phyloP scores from a whole-genome alignment of 345 rosid genomes.

The Toxicodendron radicans region DNA sequence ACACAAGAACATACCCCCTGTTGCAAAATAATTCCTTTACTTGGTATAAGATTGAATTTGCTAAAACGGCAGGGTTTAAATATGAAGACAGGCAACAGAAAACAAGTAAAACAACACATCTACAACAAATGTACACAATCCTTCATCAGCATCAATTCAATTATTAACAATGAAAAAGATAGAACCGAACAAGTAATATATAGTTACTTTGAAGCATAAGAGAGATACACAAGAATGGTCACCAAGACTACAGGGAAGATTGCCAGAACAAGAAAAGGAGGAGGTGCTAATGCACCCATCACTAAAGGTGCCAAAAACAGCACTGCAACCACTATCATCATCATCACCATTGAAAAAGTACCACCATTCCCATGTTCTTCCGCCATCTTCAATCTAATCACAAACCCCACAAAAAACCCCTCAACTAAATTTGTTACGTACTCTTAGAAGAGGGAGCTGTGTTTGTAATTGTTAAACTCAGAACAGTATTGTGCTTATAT shows the following conservation, averaged over 20 bases:
- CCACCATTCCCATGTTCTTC: conserved; percentile 27
- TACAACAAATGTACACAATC: neutral
- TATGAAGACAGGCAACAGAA: too few species aligned
- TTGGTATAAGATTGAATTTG: too few species aligned
- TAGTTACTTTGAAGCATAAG: conserved; percentile 24
- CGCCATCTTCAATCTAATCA: conserved; percentile 20
- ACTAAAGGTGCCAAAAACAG: conserved; percentile 27
- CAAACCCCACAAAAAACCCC: neutral
- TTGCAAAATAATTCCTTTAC: too few species aligned
- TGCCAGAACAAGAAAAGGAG: conserved; percentile 23
- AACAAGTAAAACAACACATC: too few species aligned
- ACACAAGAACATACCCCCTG: too few species aligned
- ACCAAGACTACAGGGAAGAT: conserved; percentile 27
- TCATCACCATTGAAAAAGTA: conserved; percentile 23
- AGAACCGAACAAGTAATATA: neutral
- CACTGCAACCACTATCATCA: conserved; percentile 27
- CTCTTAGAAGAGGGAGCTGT: too few species aligned
- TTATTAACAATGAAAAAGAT: neutral
- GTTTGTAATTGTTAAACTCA: too few species aligned
- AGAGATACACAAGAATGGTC: conserved; percentile 25
- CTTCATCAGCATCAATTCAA: neutral
- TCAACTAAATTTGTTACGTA: too few species aligned
- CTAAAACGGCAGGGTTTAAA: too few species aligned
- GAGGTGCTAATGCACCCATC: conserved; percentile 36
- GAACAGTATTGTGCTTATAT: neutral